These are phyloP conservation scores for Skeletonema marinoi DNA, from an alignment of 108 stramenopile species.

Conservation along the genomic window DNA sequence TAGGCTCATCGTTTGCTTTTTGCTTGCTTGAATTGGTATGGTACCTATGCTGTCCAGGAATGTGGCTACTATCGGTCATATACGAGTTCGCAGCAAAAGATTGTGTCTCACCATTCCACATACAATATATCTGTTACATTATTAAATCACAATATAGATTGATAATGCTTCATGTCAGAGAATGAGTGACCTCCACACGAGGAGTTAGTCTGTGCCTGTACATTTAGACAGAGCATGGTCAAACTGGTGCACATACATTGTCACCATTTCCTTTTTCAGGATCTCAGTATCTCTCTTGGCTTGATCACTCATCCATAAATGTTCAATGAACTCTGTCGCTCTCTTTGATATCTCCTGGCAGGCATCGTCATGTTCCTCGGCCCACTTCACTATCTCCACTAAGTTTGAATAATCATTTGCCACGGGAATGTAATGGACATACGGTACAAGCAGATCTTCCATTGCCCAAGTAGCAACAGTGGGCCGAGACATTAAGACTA, in stretches of 20 bases:
- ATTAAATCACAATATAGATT: no score
- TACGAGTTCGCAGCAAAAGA: no score
- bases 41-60: no score
- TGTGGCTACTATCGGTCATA: no score
- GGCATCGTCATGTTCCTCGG: constrained; percentile 57
- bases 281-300: neutral
- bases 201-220: no score
- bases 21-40: no score
- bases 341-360: constrained; percentile 61
- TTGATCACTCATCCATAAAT: constrained; percentile 30
- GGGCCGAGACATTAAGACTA: no score
- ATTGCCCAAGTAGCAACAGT: constrained; percentile 12
- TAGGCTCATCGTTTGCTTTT: no score
- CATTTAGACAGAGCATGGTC: neutral
- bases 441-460: constrained; percentile 67
- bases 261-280: neutral
- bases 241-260: constrained; percentile 1
- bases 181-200: no score
- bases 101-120: no score
- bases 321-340: constrained; percentile 66
- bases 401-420: constrained; percentile 54
- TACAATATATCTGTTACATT: no score
- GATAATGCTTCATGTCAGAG: no score
- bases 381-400: constrained; percentile 70
- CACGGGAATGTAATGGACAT: constrained; percentile 79